Evolutionary conservation across 1,284 basidiomycete species (phyloP).

Genomic region (Bondarzewia mesenterica): DNA sequence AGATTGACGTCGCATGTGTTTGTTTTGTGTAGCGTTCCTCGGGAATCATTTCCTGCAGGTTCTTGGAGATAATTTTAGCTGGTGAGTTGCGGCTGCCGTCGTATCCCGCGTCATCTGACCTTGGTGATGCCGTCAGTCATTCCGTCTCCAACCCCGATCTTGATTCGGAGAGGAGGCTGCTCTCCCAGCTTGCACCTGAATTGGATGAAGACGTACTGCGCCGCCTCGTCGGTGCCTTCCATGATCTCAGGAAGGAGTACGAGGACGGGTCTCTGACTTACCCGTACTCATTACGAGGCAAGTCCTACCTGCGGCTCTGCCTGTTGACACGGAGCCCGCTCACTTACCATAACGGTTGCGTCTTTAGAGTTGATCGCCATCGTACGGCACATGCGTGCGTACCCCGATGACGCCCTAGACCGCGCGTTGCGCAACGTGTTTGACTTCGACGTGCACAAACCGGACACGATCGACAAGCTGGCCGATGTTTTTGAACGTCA

Average conservation of each 20-base stretch:
- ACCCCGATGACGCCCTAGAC: conserved; percentile 47
- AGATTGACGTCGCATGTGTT: not conserved
- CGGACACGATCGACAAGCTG: conserved; percentile 54
- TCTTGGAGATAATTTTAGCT: conserved; percentile 59
- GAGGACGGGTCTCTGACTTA: conserved; percentile 49
- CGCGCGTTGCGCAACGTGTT: conserved; percentile 54
- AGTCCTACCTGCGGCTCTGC: conserved; percentile 1
- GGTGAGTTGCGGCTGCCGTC: conserved; percentile 9
- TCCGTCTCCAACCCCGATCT: conserved; percentile 59
- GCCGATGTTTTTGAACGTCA: conserved; percentile 48
- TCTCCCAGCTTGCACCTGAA: conserved; percentile 54
- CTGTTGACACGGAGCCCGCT: not conserved
- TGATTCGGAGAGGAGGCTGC: conserved; percentile 47
- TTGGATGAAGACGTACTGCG: conserved; percentile 42
- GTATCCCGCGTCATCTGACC: not conserved
- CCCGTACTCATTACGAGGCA: conserved; percentile 59
- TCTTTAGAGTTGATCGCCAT: conserved; percentile 55
- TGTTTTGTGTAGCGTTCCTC: conserved; percentile 43
- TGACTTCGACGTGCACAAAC: conserved; percentile 60
- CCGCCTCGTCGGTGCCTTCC: conserved; percentile 54
- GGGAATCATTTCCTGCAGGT: conserved; percentile 67
- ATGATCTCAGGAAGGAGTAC: conserved; percentile 50
- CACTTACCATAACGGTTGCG: not conserved
- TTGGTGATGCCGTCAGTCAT: conserved; percentile 27
- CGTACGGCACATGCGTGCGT: conserved; percentile 52